Evolutionary conservation across 805 yeast species (phyloP), one percentile per base, ranked within the genome.

Genomic region (Candida succiphila): DNA sequence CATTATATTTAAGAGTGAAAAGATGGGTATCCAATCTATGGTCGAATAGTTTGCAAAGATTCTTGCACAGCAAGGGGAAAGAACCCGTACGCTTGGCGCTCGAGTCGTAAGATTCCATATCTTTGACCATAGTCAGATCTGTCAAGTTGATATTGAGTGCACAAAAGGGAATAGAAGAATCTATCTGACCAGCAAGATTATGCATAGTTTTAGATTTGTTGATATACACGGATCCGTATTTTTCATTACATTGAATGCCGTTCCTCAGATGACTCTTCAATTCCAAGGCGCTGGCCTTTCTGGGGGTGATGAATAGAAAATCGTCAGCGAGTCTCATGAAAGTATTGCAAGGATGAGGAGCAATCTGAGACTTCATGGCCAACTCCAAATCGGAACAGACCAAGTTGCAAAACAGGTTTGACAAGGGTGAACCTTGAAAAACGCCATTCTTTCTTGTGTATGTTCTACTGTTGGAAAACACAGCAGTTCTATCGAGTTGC

Each of bases 391-490:
- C n/a, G n/a, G n/a, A n/a, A 45, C 81, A 80, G 0, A 83, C 69
- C 1, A 86, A 41, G 41, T 86, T 84, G 41, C 94, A 86, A 24
- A 88, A 63, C 5, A 77, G 60, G 1, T 82, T 69, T 36, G 95
- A 89, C 4, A 87, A 52, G 2, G 78, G 75, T 7, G 85, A 72
- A 0, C 97, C 97, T 57, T 88, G 97, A 34, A 79, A 87, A 0
- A 89, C 64, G 0, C 97, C 97, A 8, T 59, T 52, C 28, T 58
- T 70, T 37, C 94, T 59, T n/a, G 51, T 47, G 45, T 63, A 70
- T 3, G 60, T 53, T 7, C 44, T 40, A 1, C 52, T 46, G 4
- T 59, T 58, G 2, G 69, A 51, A 19, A 53, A 52, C 0, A 78
- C 54, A 0, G 65, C 57, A 0, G 83, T 66, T 10, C 65, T 56